A percentile compares a stretch with the other conserved stretches of the same genome.
Evolutionary conservation across 306 rosid species (phyloP).

Genomic region (Phaseolus lunatus): DNA sequence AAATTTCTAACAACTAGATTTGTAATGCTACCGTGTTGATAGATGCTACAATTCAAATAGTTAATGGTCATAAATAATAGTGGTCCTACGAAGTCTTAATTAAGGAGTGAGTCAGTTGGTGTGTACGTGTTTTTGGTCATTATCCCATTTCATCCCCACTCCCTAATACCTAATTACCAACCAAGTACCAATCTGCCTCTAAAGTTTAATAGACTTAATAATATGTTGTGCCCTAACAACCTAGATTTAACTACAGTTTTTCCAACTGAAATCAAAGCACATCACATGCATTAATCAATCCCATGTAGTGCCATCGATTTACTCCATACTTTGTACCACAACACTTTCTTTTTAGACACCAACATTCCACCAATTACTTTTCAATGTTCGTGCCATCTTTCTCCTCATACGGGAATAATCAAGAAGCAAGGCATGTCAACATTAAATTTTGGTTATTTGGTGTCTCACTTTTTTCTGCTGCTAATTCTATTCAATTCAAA

Average conservation of each 20-base stretch:
- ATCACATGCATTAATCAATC: slow-evolving; percentile 7
- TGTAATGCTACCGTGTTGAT: neutral
- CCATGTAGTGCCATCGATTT: neutral
- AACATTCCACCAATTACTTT: slow-evolving; percentile 35
- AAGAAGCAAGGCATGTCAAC: neutral
- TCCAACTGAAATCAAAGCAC: neutral
- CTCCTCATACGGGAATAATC: slow-evolving; percentile 8
- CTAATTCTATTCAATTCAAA: slow-evolving; percentile 26
- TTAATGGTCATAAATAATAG: slow-evolving; percentile 13
- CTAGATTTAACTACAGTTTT: neutral
- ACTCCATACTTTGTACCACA: slow-evolving; percentile 21
- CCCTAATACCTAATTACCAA: slow-evolving; percentile 30
- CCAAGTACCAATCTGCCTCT: slow-evolving; percentile 11
- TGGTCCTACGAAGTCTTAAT: slow-evolving; percentile 35
- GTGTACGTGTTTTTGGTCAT: neutral
- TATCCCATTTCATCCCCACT: slow-evolving; percentile 15
- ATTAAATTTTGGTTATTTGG: neutral
- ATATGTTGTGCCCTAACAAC: neutral
- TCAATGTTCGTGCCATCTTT: neutral
- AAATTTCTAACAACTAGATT: too few species aligned
- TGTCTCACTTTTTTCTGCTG: slow-evolving; percentile 2
- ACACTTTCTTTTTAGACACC: slow-evolving; percentile 24
- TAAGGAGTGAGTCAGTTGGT: neutral
- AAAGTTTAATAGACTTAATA: neutral
- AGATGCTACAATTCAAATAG: slow-evolving; percentile 16